These are phyloP conservation scores for Trifolium dubium DNA, from an alignment of 306 rosid species.

Conservation along the genomic window DNA sequence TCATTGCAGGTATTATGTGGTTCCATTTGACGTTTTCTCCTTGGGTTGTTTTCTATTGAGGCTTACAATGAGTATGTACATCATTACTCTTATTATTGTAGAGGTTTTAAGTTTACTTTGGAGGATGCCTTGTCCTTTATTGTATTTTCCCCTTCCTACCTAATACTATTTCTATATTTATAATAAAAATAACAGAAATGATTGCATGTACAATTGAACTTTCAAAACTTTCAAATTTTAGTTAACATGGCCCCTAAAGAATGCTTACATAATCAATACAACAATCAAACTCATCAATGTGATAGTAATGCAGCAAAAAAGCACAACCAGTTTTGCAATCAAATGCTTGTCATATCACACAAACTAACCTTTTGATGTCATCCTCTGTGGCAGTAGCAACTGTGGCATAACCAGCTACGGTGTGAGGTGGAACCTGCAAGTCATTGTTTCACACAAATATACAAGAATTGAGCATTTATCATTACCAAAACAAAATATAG, in stretches of 20 bases:
- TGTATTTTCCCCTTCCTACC: constrained; percentile 13
- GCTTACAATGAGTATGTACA: background rate
- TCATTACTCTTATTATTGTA: background rate
- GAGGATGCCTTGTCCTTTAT: constrained; percentile 14
- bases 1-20: constrained; percentile 10
- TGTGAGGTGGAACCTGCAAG: constrained; percentile 74
- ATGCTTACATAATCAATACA: constrained; percentile 13
- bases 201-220: constrained; percentile 6
- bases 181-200: background rate
- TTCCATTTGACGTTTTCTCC: constrained; percentile 17
- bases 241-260: constrained; percentile 12
- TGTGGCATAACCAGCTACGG: constrained; percentile 69
- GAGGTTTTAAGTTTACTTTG: constrained; percentile 21
- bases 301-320: constrained; percentile 20
- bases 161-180: background rate
- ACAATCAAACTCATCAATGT: constrained; percentile 24
- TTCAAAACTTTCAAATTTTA: constrained; percentile 4
- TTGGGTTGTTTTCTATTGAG: background rate
- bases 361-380: constrained; percentile 66
- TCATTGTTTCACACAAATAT: constrained; percentile 29
- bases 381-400: constrained; percentile 62
- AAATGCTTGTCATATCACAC: constrained; percentile 14
- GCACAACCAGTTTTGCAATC: constrained; percentile 22
- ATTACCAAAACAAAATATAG: constrained; percentile 7
- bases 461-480: constrained; percentile 23